Conservation (phyloP, 2,329 filamentous ascomycete species). For the Ophiostoma novo-ulmi region DNA sequence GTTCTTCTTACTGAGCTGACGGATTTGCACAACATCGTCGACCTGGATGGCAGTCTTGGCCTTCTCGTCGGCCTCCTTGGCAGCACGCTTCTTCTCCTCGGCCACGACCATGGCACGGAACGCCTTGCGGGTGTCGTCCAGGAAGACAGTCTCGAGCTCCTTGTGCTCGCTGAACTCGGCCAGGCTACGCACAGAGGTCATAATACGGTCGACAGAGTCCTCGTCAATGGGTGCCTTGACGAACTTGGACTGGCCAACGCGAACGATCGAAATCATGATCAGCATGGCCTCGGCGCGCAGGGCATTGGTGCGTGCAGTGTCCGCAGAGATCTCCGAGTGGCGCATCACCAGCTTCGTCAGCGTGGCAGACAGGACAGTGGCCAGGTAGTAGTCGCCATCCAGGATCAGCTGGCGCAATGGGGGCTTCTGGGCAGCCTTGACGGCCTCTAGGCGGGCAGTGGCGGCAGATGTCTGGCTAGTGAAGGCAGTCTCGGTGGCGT, state of each 20-base stretch:
- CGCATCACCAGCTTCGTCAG: conserved; percentile 98
- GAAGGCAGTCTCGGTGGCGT: conserved; percentile 91
- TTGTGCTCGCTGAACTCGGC: conserved; percentile 86
- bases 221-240: conserved; percentile 97
- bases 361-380: conserved; percentile 90
- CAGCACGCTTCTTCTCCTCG: conserved; percentile 96
- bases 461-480: conserved; percentile 80
- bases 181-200: conserved; percentile 91
- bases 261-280: conserved; percentile 98
- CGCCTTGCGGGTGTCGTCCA: conserved; percentile 90
- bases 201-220: conserved; percentile 96
- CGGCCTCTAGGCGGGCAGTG: conserved; percentile 86
- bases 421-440: conserved; percentile 95
- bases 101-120: conserved; percentile 97
- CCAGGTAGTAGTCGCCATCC: conserved; percentile 94
- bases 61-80: conserved; percentile 86
- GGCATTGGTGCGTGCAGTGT: conserved; percentile 82
- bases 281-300: conserved; percentile 96
- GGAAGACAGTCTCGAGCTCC: conserved; percentile 84
- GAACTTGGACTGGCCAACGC: conserved; percentile 97
- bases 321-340: conserved; percentile 85
- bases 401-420: conserved; percentile 91
- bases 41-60: conserved; percentile 92
- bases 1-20: conserved; percentile 90
- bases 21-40: conserved; percentile 88